Percentiles rank a stretch among this genome's conserved stretches.
phyloP scores from a whole-genome alignment of 305 asterid species.

The Vinca major region DNA sequence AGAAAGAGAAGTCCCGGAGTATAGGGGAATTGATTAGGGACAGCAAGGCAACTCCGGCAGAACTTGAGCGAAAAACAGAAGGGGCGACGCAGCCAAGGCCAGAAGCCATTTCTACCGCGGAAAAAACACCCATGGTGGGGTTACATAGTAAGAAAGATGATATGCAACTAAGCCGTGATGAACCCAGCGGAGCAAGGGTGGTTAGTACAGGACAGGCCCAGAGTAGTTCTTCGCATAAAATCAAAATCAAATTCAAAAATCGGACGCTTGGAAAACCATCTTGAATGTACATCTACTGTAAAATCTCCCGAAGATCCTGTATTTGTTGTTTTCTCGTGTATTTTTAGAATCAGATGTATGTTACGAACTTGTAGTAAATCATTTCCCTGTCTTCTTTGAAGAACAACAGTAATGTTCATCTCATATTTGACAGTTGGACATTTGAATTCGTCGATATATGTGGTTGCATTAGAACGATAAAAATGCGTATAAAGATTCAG shows the following conservation, averaged over 20 bases:
- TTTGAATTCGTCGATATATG: background rate
- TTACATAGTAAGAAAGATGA: constrained; percentile 14
- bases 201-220: constrained; percentile 24
- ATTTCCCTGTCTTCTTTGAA: background rate
- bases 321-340: background rate
- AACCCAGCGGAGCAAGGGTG: constrained; percentile 29
- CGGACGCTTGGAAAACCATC: constrained; percentile 49
- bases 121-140: constrained; percentile 23
- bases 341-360: constrained; percentile 1
- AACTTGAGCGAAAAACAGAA: constrained; percentile 15
- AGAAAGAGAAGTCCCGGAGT: constrained; percentile 21
- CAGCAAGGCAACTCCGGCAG: constrained; percentile 14
- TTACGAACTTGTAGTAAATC: background rate
- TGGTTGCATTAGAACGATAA: background rate
- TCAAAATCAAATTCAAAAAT: constrained; percentile 71
- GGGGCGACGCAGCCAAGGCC: constrained; percentile 20
- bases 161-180: constrained; percentile 22
- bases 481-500: background rate
- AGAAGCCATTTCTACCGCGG: constrained; percentile 17
- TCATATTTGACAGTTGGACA: background rate
- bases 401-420: background rate
- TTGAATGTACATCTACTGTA: constrained; percentile 15
- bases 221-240: constrained; percentile 42
- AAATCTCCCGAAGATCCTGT: background rate
- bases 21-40: constrained; percentile 17